These are phyloP conservation scores for Gnomoniopsis smithogilvyi DNA, from an alignment of 2,329 filamentous ascomycete genomes.

Conservation along the genomic window DNA sequence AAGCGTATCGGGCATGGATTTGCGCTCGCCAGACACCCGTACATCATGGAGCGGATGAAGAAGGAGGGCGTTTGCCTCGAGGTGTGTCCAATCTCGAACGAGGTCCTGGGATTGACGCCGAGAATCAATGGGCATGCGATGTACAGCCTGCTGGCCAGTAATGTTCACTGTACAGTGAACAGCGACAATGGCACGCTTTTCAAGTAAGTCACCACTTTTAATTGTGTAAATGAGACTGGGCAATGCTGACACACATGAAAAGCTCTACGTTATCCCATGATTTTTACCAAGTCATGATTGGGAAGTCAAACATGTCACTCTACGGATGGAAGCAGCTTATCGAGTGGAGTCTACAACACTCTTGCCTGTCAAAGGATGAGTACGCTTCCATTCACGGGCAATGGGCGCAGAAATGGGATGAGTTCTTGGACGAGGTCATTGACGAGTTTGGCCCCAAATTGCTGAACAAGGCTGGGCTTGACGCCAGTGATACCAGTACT, in stretches of 20 bases:
- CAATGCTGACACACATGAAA: neutral
- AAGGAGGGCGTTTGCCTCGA: slow-evolving; percentile 66
- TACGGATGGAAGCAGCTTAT: slow-evolving; percentile 69
- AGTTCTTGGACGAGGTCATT: slow-evolving; percentile 54
- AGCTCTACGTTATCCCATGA: slow-evolving; percentile 72
- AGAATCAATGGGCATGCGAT: slow-evolving; percentile 63
- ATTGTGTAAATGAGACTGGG: neutral
- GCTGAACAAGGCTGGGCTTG: neutral
- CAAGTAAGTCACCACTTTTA: slow-evolving; percentile 42
- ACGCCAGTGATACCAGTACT: neutral
- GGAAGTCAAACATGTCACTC: slow-evolving; percentile 62
- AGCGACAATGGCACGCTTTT: slow-evolving; percentile 75
- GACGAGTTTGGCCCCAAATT: slow-evolving; percentile 30
- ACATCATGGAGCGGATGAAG: slow-evolving; percentile 65
- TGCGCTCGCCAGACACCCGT: slow-evolving; percentile 63
- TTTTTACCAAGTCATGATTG: slow-evolving; percentile 74
- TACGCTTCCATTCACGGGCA: slow-evolving; percentile 32
- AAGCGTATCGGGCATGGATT: slow-evolving; percentile 75
- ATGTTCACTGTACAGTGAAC: slow-evolving; percentile 70
- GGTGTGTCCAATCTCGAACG: slow-evolving; percentile 74
- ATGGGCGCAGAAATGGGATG: slow-evolving; percentile 56
- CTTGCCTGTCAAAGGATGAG: slow-evolving; percentile 47
- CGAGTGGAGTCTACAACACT: slow-evolving; percentile 61
- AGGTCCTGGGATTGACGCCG: slow-evolving; percentile 67
- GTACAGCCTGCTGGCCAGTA: slow-evolving; percentile 66